Evolutionary conservation across 352 stramenopile species (phyloP), one percentile per base, ranked within the genome.

Genomic region (Globisporangium irregulare): DNA sequence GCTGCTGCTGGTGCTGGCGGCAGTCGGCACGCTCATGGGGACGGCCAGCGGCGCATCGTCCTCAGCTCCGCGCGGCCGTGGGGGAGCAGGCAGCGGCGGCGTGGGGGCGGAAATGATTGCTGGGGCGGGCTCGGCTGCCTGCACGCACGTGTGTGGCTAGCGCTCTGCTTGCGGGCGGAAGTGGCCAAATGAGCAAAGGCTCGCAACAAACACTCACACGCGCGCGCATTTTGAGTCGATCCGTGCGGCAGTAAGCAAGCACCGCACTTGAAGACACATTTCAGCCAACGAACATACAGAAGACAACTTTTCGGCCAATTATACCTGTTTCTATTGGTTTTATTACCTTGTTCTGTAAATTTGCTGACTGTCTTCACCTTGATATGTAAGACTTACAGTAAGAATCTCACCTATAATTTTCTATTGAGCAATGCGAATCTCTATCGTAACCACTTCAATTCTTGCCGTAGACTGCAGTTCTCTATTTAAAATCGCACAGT

Each of bases 11-110:
- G 4, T 18, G 50, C 8, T 20, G 63, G 54, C 25, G 54, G 24
- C 34, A 24, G 27, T 12, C 8, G 54, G 20, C 56, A 14, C 32
- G 41, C 56, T 62, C 32, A 62, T 50, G 63, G 36, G 25, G 54
- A 22, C 63, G 56, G 54, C 54, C 50, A 41, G 36, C 36, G 54
- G 54, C 36, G 63, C 63, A 68, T 68, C 54, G 63, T 68, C 54
- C 63, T 68, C 63, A 57, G 63, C 63, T 63, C 53, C 63, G 54
- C 55, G 63, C 38, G 63, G 54, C 63, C 63, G 41, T 38, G 63
- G 27, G 24, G 63, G 63, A 48, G 63, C 38, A 34, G 57, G 63
- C 36, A 48, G 63, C 54, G 62, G 62, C 54, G 63, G 63, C 20
- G 63, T 57, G 34, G 27, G 6, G 25, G 53, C 18, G 46, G 54